Percentiles rank a stretch among this genome's conserved stretches.
These are phyloP conservation scores for Aphanoascus verrucosus DNA, from an alignment of 2,329 filamentous ascomycete species.

Conservation along the genomic window DNA sequence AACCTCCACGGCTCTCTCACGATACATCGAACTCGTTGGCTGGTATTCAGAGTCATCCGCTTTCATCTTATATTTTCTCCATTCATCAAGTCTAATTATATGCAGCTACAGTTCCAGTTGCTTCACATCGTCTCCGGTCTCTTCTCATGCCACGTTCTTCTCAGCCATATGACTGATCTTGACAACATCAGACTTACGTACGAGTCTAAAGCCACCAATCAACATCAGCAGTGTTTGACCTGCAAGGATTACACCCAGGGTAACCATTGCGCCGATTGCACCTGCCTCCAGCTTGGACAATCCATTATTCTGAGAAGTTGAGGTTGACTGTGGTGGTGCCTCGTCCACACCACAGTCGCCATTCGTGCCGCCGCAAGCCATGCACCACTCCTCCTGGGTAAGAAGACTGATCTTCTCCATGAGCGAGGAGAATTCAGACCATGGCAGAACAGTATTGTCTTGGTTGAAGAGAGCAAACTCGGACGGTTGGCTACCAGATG, in stretches of 20 bases:
- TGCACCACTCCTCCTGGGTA: conserved; percentile 61
- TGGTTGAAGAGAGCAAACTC: conserved; percentile 54
- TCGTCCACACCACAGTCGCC: conserved; percentile 48
- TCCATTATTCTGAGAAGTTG: conserved; percentile 29
- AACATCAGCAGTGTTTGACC: conserved; percentile 45
- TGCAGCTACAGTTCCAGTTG: too few relatives aligned
- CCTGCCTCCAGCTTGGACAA: conserved; percentile 65
- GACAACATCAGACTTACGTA: conserved; percentile 38
- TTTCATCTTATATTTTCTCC: too few relatives aligned
- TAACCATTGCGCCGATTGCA: conserved; percentile 65
- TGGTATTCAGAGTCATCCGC: too few relatives aligned
- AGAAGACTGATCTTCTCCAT: conserved; percentile 58
- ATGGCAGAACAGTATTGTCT: conserved; percentile 47
- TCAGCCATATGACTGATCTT: not conserved
- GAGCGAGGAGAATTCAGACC: conserved; percentile 54
- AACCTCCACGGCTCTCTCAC: too few relatives aligned
- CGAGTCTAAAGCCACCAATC: conserved; percentile 48
- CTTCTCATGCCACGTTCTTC: conserved; percentile 5
- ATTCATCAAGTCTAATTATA: too few relatives aligned
- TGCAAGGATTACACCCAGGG: conserved; percentile 52
- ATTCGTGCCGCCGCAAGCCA: conserved; percentile 57
- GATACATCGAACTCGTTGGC: too few relatives aligned
- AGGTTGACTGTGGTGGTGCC: conserved; percentile 22
- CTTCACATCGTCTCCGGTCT: not conserved
- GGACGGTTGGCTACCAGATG: conserved; percentile 29